Base-by-base conservation (phyloP, 805 yeast species). In the Lipomyces yamadae region DNA sequence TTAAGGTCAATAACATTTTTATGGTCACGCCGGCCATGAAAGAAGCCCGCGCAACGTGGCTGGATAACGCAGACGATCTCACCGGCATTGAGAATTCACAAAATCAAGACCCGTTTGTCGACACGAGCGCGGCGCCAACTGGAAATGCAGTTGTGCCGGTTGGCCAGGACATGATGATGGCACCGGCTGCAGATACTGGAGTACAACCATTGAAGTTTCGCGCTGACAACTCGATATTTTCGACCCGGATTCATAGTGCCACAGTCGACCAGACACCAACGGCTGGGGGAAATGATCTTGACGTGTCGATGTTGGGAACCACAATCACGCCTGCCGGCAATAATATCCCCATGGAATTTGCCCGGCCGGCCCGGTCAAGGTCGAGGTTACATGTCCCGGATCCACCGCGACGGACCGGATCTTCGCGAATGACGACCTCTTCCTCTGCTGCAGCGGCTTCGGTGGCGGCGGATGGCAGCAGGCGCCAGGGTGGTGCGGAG, bases 1-100 rank as follows among this genome's bases (percentile, higher is more conserved):
- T 92, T 24, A 85, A 86, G 65, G 86, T 88, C 4, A 84, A 84
- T 10, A 70, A 75, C 56, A 67, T 79, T 18, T 80, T 58, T 39
- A 39, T 56, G 39, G 66, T 64, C 24, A 69, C 71, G 33, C 68
- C 66, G n/a, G 63, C 68, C 7, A 69, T 67, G 72, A 35, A 48
- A 7, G 58, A 62, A 6, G 68, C 72, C 13, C 61, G 72, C 4
- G 10, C 74, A 59, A 68, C 70, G 15, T 62, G 65, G 67, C 64
- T 67, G 37, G 70, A 68, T 48, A 53, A 63, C 39, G 65, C 60
- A 11, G 66, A 53, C 45, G 59, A 39, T 32, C 42, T 33, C 24
- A 45, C 29, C 5, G 56, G 61, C 30, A 63, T 68, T 42, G 67
- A 64, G 52, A 64, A 68, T 33, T 58, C 66, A 15, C 66, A 66